Evolutionary conservation across 768 basidiomycete genomes (phyloP).

Genomic region (Tylopilus plumbeoviolaceoides): DNA sequence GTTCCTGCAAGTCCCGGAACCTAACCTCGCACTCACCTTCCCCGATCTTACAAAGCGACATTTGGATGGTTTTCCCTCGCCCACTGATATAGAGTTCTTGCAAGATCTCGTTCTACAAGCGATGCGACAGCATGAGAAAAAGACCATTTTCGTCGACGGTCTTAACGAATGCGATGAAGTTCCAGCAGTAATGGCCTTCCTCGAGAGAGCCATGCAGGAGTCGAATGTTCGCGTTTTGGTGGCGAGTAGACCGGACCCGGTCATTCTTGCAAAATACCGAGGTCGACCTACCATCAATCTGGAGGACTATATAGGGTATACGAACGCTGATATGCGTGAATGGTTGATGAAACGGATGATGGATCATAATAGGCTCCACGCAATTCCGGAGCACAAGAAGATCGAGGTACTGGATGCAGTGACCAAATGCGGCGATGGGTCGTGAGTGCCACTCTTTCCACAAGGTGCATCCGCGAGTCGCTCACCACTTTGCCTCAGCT

Average conservation of each 20-base stretch:
- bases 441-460: slow-evolving; percentile 11
- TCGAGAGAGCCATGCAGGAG: slow-evolving; percentile 22
- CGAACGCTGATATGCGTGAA: slow-evolving; percentile 20
- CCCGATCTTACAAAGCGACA: slow-evolving; percentile 16
- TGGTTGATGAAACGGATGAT: slow-evolving; percentile 25
- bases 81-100: slow-evolving; percentile 9
- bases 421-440: slow-evolving; percentile 13
- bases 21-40: slow-evolving; percentile 18
- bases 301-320: slow-evolving; percentile 20
- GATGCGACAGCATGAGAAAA: slow-evolving; percentile 22
- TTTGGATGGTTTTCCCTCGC: slow-evolving; percentile 18
- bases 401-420: slow-evolving; percentile 17
- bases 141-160: slow-evolving; percentile 21
- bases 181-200: slow-evolving; percentile 16
- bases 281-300: slow-evolving; percentile 19
- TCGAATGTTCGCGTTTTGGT: slow-evolving; percentile 22
- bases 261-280: slow-evolving; percentile 15
- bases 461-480: neutral
- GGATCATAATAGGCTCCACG: slow-evolving; percentile 20
- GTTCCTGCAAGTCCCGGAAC: slow-evolving; percentile 24
- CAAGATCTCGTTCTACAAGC: slow-evolving; percentile 20
- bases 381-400: slow-evolving; percentile 22
- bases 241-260: slow-evolving; percentile 21
- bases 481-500: slow-evolving; percentile 12
- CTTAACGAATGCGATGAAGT: slow-evolving; percentile 27